Evolutionary conservation across 2,329 filamentous ascomycete species (phyloP).

Genomic region (Fusarium praegraminearum): DNA sequence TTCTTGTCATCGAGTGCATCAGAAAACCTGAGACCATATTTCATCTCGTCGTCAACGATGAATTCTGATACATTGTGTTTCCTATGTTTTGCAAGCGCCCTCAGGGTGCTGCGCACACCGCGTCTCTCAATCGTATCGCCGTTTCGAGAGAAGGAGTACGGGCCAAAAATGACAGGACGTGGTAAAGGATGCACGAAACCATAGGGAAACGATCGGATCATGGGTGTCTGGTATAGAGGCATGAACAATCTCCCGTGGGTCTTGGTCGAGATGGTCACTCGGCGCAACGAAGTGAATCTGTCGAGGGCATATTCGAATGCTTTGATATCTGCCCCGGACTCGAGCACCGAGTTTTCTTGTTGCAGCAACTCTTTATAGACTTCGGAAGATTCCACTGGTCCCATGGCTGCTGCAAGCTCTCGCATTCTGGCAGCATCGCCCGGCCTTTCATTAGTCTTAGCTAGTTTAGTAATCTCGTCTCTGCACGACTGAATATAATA

Average conservation of each 20-base stretch:
- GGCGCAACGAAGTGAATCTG: not conserved
- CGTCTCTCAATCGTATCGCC: not conserved
- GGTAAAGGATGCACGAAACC: not conserved
- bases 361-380: conserved; percentile 51
- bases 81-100: not conserved
- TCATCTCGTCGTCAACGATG: not conserved
- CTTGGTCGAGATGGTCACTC: not conserved
- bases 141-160: too few species aligned
- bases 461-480: rapidly evolving
- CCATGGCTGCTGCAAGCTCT: not conserved
- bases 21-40: rapidly evolving
- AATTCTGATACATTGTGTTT: not conserved
- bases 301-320: not conserved
- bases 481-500: not conserved
- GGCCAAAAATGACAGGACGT: too few species aligned
- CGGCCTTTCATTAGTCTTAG: not conserved
- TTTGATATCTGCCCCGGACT: rapidly evolving
- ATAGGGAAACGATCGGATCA: not conserved
- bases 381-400: conserved; percentile 30
- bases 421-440: not conserved
- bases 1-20: too few species aligned
- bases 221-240: not conserved
- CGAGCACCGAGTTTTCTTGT: conserved; percentile 44
- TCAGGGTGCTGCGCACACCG: not conserved
- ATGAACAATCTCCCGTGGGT: not conserved